Base-by-base conservation (phyloP, 306 rosid species). In the Sechiopsis laciniata region DNA sequence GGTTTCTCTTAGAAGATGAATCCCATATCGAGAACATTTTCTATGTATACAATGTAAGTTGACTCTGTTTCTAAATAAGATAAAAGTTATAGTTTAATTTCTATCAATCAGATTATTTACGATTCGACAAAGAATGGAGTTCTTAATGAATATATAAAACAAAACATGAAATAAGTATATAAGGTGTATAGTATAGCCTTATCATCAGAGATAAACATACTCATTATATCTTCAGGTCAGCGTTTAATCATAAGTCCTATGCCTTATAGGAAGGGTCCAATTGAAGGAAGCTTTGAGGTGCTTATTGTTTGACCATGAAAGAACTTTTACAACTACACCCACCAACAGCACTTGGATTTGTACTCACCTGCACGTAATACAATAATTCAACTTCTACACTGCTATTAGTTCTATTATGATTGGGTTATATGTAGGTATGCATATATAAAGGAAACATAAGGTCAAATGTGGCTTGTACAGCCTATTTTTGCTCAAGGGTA, bases 301-400 rank as follows among this genome's bases (percentile, higher is more conserved):
- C 72, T 80, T 90, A 87, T 63, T 74, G 87, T 79, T 91, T 94
- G 82, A 91, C 91, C 97, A 90, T 94, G 87, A 94, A 90, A 71
- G 95, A 94, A 79, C 88, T 83, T 83, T 94, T 89, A 79, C 98
- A 90, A 78, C 97, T 90, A 82, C 98, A 94, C 58, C 97, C 98
- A 15, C 96, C 96, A 32, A 90, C 97, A 16, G 96, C 98, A 77
- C 98, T 94, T 64, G 97, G 96, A 85, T 89, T 94, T 71, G 87
- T 88, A 3, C 90, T 84, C 75, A 90, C 98, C 98, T 90, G 83
- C 75, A 77, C 57, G 65, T 74, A 75, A 77, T 79, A 80, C 79
- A 83, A 77, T 65, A 79, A 71, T 45, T 29, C 52, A 55, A 22
- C 42, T 50, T 69, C 14, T 48, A 37, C 58, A 50, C 1, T 13